phyloP scores from a whole-genome alignment of 257 asterid genomes.

The Nicotiana tabacum region DNA sequence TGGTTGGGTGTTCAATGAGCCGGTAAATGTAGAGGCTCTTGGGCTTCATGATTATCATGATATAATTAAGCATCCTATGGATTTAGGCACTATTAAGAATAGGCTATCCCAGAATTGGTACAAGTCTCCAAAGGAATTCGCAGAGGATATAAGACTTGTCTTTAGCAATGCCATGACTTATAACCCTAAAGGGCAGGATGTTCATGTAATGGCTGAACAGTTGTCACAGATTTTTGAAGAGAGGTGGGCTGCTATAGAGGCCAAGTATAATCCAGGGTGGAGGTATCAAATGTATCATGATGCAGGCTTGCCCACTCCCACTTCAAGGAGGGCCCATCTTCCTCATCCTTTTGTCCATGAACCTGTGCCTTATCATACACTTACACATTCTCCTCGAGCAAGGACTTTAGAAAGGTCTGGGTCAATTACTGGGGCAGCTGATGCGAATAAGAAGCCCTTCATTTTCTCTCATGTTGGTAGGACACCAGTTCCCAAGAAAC shows the following conservation, averaged over 20 bases:
- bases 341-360: constrained; percentile 17
- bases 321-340: constrained; percentile 39
- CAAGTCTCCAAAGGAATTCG: neutral
- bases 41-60: constrained; percentile 16
- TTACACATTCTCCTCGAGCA: constrained; percentile 23
- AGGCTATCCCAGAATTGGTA: constrained; percentile 3
- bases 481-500: constrained; percentile 75
- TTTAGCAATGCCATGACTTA: constrained; percentile 17
- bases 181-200: constrained; percentile 17
- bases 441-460: constrained; percentile 32
- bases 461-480: constrained; percentile 44
- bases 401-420: constrained; percentile 44
- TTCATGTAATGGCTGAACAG: constrained; percentile 17
- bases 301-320: constrained; percentile 48
- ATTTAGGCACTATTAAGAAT: constrained; percentile 12
- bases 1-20: constrained; percentile 20
- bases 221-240: constrained; percentile 11
- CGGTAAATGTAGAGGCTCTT: constrained; percentile 12
- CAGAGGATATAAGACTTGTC: constrained; percentile 15
- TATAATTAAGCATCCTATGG: constrained; percentile 17
- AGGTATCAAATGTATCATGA: constrained; percentile 57
- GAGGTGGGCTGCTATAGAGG: constrained; percentile 52
- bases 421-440: constrained; percentile 35
- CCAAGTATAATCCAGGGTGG: constrained; percentile 48
- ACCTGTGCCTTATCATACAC: neutral